Conservation (phyloP, 176 grass and related monocot species). For the Tillandsia leiboldiana region DNA sequence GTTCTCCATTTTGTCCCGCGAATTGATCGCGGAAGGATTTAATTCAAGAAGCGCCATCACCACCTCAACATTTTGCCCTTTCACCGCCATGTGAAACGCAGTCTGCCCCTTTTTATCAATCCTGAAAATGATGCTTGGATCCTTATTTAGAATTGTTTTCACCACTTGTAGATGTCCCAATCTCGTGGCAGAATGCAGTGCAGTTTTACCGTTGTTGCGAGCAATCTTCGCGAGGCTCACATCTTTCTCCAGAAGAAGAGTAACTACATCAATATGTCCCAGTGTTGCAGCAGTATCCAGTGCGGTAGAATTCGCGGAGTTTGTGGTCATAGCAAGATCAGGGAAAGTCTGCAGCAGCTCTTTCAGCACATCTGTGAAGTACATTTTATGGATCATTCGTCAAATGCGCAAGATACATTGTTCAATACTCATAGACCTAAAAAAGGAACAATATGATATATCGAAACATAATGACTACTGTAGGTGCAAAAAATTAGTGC, state of each 20-base stretch:
- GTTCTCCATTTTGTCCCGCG: slow-evolving; percentile 77
- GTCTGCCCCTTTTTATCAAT: slow-evolving; percentile 93
- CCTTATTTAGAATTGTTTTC: slow-evolving; percentile 63
- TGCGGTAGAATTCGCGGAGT: slow-evolving; percentile 17
- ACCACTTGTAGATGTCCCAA: slow-evolving; percentile 90
- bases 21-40: slow-evolving; percentile 54
- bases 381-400: background rate
- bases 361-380: slow-evolving; percentile 17
- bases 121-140: slow-evolving; percentile 70
- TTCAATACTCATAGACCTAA: too few relatives aligned
- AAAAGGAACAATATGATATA: too few relatives aligned
- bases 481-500: too few relatives aligned
- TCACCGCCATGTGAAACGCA: slow-evolving; percentile 88
- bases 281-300: slow-evolving; percentile 55
- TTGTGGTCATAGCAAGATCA: slow-evolving; percentile 22
- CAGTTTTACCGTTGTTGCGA: slow-evolving; percentile 87
- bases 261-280: slow-evolving; percentile 71
- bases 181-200: slow-evolving; percentile 86
- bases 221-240: slow-evolving; percentile 67
- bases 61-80: slow-evolving; percentile 79
- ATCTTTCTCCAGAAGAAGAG: slow-evolving; percentile 80
- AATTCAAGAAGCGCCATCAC: slow-evolving; percentile 60
- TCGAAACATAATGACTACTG: too few relatives aligned
- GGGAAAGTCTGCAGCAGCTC: slow-evolving; percentile 13
- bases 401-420: background rate